Base-by-base conservation (phyloP, 768 basidiomycete genomes). In the Mycena rebaudengoi region DNA sequence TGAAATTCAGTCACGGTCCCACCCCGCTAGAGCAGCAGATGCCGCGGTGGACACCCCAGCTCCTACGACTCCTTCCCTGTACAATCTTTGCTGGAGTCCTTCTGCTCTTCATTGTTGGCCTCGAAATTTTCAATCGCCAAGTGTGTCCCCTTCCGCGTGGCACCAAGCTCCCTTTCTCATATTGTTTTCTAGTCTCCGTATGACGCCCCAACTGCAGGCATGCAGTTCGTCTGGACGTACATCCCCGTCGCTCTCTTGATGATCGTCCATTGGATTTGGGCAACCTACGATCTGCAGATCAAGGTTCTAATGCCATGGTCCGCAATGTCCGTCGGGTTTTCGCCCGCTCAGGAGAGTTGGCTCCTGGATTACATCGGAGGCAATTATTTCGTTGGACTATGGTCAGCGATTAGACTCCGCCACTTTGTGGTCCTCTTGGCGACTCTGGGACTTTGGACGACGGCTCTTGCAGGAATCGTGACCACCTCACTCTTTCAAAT, bases 221-320 rank as follows among this genome's bases (percentile, higher is more conserved):
- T 35, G 20, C 20, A 14, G 25, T 58, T 64, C n/a, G 7, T 64
- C 25, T 56, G 53, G 53, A 64, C 62, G 1, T 64, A 64, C 16
- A 40, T 25, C 20, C 62, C 62, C 4, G 55, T 58, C 23, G 46
- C n/a, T 7, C 7, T 58, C 25, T n/a, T 64, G 4, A 57, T 64
- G 54, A 14, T 64, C n/a, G 48, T 64, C 2, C 43, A 58, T 6
- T 64, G 53, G 62, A 40, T 64, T 29, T 57, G 54, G 54, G 25
- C 18, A 2, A 55, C 62, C 4, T 64, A 64, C 25, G 54, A 64
- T 32, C 26, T 64, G 6, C 62, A 64, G 28, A 23, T 56, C 2
- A 64, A 64, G 20, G 29, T 58, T 23, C n/a, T 64, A 35, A n/a
- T 58, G 16, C 62, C 62, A 1, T 64, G 62, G 62, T 45, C 62